phyloP scores from a whole-genome alignment of 345 rosid species.

The Ceriops decandra region DNA sequence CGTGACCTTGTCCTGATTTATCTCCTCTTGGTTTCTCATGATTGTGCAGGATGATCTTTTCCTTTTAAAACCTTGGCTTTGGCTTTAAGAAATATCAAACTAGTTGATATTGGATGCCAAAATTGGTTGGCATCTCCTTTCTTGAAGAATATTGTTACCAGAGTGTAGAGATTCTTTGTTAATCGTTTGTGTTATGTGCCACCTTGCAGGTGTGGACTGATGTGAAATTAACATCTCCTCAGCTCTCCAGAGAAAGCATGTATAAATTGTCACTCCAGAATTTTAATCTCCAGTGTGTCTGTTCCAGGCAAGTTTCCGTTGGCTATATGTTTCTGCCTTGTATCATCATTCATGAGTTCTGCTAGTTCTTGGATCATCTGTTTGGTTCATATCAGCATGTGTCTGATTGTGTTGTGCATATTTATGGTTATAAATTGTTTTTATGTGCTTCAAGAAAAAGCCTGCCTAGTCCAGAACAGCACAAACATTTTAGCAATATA shows the following conservation, averaged over 20 bases:
- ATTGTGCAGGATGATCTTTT: neutral
- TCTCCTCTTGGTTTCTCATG: neutral
- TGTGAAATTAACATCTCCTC: constrained; percentile 87
- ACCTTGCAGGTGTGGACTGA: constrained; percentile 67
- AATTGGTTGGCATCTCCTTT: neutral
- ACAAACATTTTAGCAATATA: neutral
- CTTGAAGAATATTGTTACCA: neutral
- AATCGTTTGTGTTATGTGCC: constrained; percentile 3
- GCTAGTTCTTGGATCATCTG: neutral
- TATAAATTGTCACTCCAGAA: constrained; percentile 68
- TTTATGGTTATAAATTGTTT: neutral
- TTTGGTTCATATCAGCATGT: neutral
- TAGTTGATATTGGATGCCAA: neutral
- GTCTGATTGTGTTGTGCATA: neutral
- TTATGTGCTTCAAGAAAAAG: constrained; percentile 1
- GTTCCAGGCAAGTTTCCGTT: constrained; percentile 58
- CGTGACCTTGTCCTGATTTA: constrained; percentile 13
- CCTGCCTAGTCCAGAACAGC: neutral
- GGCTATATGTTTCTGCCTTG: neutral
- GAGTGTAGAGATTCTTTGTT: constrained; percentile 3
- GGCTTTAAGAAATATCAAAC: too few species aligned
- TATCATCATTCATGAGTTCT: neutral
- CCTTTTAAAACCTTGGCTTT: too few species aligned
- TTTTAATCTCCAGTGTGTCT: constrained; percentile 53
- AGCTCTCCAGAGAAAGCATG: constrained; percentile 77